Evolutionary conservation across 1,139 yeast genomes (phyloP), one percentile per base, ranked within the genome.

Genomic region (Blastobotrys aristatus): DNA sequence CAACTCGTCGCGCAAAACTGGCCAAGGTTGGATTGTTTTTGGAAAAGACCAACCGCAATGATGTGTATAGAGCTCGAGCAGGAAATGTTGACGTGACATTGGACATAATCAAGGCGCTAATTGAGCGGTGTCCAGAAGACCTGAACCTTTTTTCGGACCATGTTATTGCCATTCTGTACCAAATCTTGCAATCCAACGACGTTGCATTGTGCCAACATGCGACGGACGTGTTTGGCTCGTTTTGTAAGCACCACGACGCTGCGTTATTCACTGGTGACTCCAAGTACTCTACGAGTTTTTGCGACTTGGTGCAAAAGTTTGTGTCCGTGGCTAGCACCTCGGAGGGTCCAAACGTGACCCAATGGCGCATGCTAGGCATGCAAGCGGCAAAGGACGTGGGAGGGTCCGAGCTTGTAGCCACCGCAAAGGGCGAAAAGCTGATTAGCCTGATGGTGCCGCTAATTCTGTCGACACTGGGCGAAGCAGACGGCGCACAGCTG

Each of bases 1-100:
- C 95, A 37, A 84, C 96, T 6, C 74, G 97, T 57, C 74, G 96
- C 51, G 82, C 88, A 37, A 92, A 92, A 63, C 73, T 92, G 54
- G 92, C 86, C 57, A 90, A 90, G 60, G 96, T 92, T 16, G 84
- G 90, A 21, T 69, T 70, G 8, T 88, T 83, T 61, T 67, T 92
- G 50, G 76, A 76, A 44, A 79, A 75, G 56, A 82, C 80, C 63
- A 79, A 92, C n/a, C 62, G 64, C 16, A 61, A 73, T 11, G 97
- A 90, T 64, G 73, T 81, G 31, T 69, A 73, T 50, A 77, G 79
- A 44, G 79, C 75, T 50, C 70, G 87, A 29, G 69, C 82, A 7
- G 97, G 97, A 1, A 89, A 90, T 60, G 74, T 89, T 27, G 83
- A 80, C 53, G 97, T 92, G 8, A 84, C 97, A 0, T 68, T 89